Percentiles rank a stretch among this genome's conserved stretches.
These are phyloP conservation scores for Scutellaria galericulata DNA, from an alignment of 257 asterid species.

Conservation along the genomic window DNA sequence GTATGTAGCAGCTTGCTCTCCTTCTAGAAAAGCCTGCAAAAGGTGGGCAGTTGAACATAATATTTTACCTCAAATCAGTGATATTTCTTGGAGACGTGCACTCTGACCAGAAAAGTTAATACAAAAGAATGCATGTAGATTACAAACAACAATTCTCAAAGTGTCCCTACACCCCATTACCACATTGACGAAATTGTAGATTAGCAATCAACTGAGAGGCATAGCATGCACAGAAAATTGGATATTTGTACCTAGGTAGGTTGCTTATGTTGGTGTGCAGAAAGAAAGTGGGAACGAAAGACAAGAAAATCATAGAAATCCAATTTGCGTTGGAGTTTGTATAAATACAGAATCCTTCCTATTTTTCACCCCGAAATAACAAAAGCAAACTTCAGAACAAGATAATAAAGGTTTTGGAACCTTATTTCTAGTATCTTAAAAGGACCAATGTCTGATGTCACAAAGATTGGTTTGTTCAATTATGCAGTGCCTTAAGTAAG, in stretches of 20 bases:
- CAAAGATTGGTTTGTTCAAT: not conserved
- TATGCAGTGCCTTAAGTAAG: not conserved
- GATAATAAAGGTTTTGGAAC: conserved; percentile 6
- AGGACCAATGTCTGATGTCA: not conserved
- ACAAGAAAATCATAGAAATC: no score
- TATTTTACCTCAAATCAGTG: not conserved
- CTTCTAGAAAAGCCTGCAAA: conserved; percentile 80
- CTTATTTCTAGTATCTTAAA: not conserved
- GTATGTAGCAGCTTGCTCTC: conserved; percentile 70
- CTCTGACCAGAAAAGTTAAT: not conserved
- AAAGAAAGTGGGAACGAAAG: conserved; percentile 8
- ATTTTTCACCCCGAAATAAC: not conserved
- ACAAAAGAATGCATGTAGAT: not conserved
- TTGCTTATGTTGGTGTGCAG: not conserved
- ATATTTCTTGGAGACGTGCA: not conserved
- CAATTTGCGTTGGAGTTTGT: no score
- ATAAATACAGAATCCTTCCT: not conserved
- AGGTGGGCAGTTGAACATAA: conserved; percentile 10
- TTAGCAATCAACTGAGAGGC: not conserved
- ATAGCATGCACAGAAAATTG: not conserved
- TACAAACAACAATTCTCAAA: not conserved
- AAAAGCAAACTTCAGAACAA: conserved; percentile 9
- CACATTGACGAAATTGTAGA: not conserved
- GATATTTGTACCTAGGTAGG: not conserved
- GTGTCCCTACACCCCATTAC: conserved; percentile 12